Conservation (phyloP, 2,329 filamentous ascomycete species). For the Camptophora hylomeconis region DNA sequence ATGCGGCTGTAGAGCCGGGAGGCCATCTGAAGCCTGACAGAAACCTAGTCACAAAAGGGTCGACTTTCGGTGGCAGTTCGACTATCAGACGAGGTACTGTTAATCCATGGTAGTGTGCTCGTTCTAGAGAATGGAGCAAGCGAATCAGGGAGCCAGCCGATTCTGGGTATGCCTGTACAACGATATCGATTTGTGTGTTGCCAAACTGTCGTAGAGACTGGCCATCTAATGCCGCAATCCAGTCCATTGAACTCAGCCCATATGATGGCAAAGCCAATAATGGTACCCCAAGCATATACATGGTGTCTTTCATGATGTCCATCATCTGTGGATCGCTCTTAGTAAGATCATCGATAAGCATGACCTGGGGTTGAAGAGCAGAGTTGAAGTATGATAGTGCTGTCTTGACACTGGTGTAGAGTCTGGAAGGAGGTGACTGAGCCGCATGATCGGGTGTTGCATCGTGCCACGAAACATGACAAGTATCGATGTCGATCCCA, state of each 20-base stretch:
- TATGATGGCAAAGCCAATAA: slow-evolving; percentile 62
- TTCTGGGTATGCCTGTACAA: slow-evolving; percentile 52
- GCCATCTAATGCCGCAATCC: slow-evolving; percentile 48
- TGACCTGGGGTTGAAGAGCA: slow-evolving; percentile 64
- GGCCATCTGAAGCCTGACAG: slow-evolving; percentile 58
- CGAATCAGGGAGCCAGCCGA: slow-evolving; percentile 28
- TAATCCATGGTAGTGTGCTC: slow-evolving; percentile 62
- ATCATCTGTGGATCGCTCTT: slow-evolving; percentile 59
- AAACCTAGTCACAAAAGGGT: slow-evolving; percentile 50
- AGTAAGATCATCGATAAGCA: slow-evolving; percentile 56
- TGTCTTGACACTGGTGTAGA: slow-evolving; percentile 49
- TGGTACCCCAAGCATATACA: slow-evolving; percentile 40
- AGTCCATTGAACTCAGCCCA: slow-evolving; percentile 53
- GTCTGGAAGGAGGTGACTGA: slow-evolving; percentile 56
- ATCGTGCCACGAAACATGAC: slow-evolving; percentile 57
- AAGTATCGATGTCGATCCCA: slow-evolving; percentile 54
- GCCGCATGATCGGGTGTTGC: slow-evolving; percentile 62
- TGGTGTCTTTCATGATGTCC: slow-evolving; percentile 44
- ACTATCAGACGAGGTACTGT: slow-evolving; percentile 64
- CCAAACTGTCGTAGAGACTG: slow-evolving; percentile 52
- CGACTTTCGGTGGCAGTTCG: slow-evolving; percentile 62
- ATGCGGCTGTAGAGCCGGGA: slow-evolving; percentile 33
- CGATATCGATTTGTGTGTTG: slow-evolving; percentile 62
- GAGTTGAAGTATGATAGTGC: slow-evolving; percentile 58
- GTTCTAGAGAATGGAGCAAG: slow-evolving; percentile 60